Base-by-base conservation (phyloP, 768 basidiomycete species). In the Tephrocybe sp. region DNA sequence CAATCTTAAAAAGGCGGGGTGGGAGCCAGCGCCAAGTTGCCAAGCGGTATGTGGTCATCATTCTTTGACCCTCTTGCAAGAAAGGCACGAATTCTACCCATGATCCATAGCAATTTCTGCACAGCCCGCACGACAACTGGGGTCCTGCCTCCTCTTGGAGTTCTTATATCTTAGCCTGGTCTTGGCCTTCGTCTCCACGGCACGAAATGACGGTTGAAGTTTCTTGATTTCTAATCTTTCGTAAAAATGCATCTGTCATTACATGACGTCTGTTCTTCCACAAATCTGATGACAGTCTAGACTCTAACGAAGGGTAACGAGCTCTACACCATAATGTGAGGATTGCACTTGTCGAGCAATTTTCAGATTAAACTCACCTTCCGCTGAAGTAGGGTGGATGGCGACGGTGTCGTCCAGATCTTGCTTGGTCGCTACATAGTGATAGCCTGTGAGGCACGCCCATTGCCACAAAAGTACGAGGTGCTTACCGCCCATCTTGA, bases 401-500 rank as follows among this genome's bases (percentile, higher is more conserved):
- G 93, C 93, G 25, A 95, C 89, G 1, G 89, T 92, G 60, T 90
- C 82, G 61, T 94, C 93, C 44, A 96, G 68, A 61, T 96, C 88
- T 61, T 78, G 68, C 73, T 94, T 93, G 20, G 78, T 80, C 4
- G 92, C 91, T 79, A 42, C 6, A 45, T 32, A 49, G 30, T 42
- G 43, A 39, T 36, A 48, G 46, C 15, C 53, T 25, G 53, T 40
- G 28, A 50, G 50, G 5, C n/a, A 34, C 24, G 4, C 37, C 37
- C 17, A 38, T 18, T 56, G 34, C 37, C 17, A 44, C 33, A 34
- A 40, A 9, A 28, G 44, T 38, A 20, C n/a, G n/a, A 39, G 38
- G 38, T 12, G 64, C 74, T 21, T 36, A 77, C 77, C 78, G 56
- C 90, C 90, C 96, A 98, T 96, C 76, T 98, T 98, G 60, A 99